phyloP scores from a whole-genome alignment of 768 basidiomycete genomes.

The Podaxis sp. region DNA sequence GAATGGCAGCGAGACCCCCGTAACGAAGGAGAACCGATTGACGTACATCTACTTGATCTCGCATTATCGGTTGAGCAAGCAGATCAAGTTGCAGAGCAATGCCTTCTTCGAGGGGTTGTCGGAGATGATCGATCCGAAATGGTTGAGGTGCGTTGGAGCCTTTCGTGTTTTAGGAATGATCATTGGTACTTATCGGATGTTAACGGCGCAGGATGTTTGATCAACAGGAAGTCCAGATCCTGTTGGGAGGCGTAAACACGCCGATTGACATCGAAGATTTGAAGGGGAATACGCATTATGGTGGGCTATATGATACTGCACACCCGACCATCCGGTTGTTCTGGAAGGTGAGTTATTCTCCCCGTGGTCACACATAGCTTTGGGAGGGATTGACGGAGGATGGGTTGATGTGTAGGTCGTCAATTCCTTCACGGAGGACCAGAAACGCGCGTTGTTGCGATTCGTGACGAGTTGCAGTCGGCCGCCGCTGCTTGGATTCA shows the following conservation, averaged over 20 bases:
- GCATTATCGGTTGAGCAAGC: conserved; percentile 83
- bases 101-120: conserved; percentile 92
- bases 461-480: conserved; percentile 94
- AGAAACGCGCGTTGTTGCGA: conserved; percentile 73
- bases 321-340: conserved; percentile 75
- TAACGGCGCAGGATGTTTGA: conserved; percentile 81
- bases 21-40: conserved; percentile 87
- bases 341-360: conserved; percentile 66
- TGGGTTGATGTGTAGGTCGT: conserved; percentile 53
- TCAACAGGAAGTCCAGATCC: conserved; percentile 90
- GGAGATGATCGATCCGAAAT: conserved; percentile 89
- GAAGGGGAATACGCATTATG: conserved; percentile 74
- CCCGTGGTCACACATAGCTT: not conserved
- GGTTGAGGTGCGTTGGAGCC: conserved; percentile 59
- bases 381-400: not conserved
- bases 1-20: conserved; percentile 77
- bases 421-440: conserved; percentile 74
- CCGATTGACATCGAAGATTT: conserved; percentile 86
- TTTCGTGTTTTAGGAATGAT: not conserved
- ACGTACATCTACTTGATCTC: conserved; percentile 89
- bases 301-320: conserved; percentile 71
- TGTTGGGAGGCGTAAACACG: conserved; percentile 86
- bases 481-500: conserved; percentile 86
- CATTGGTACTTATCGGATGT: not conserved
- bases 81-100: conserved; percentile 82